These are phyloP conservation scores for Penicillium sclerotigenum DNA, from an alignment of 2,329 filamentous ascomycete genomes.

Conservation along the genomic window DNA sequence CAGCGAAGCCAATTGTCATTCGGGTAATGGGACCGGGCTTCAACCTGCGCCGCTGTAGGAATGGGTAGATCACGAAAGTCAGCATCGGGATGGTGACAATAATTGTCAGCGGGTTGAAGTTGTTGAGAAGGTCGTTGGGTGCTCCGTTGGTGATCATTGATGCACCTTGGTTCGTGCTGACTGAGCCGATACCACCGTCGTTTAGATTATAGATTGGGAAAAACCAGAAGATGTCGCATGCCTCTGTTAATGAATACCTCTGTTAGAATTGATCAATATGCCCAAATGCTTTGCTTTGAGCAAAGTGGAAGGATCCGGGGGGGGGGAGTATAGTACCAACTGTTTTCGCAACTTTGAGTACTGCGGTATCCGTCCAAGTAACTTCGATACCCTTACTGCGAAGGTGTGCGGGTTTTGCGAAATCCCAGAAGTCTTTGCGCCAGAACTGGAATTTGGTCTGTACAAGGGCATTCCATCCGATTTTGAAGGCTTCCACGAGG, in stretches of 20 bases:
- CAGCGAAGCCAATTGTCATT: neutral
- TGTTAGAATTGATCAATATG: neutral
- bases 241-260: conserved; percentile 8
- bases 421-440: conserved; percentile 32
- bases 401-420: conserved; percentile 33
- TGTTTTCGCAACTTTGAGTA: conserved; percentile 33
- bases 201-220: conserved; percentile 40
- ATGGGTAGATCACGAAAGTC: conserved; percentile 50
- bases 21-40: neutral
- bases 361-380: conserved; percentile 27
- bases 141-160: conserved; percentile 51
- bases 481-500: conserved; percentile 11
- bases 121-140: conserved; percentile 32
- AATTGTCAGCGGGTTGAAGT: conserved; percentile 52
- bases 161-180: conserved; percentile 49
- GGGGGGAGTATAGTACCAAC: conserved; percentile 8
- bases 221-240: conserved; percentile 38
- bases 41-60: neutral
- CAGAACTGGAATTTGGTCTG: neutral
- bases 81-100: conserved; percentile 48
- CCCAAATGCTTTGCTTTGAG: neutral
- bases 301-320: neutral
- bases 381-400: conserved; percentile 27
- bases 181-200: conserved; percentile 50
- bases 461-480: neutral